Evolutionary conservation across 306 rosid genomes (phyloP).

Genomic region (Vicia sativa): DNA sequence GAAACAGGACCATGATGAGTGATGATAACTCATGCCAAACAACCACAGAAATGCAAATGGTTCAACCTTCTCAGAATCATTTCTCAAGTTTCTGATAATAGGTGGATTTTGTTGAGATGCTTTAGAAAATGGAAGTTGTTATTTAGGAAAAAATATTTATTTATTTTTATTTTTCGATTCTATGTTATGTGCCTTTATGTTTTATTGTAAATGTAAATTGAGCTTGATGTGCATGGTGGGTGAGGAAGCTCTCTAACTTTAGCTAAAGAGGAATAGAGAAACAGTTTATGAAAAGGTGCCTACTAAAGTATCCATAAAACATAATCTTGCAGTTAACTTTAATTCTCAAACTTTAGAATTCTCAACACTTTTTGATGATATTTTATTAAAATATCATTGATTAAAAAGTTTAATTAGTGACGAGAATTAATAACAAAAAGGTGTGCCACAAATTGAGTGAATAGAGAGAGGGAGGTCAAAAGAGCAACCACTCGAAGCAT

Average conservation of each 20-base stretch:
- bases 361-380: too few relatives aligned
- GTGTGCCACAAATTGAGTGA: too few relatives aligned
- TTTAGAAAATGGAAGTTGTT: slow-evolving; percentile 40
- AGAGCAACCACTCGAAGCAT: too few relatives aligned
- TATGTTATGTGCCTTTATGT: slow-evolving; percentile 25
- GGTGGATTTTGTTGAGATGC: slow-evolving; percentile 34
- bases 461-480: too few relatives aligned
- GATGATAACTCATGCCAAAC: slow-evolving; percentile 88
- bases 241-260: slow-evolving; percentile 44
- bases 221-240: slow-evolving; percentile 46
- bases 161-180: slow-evolving; percentile 35
- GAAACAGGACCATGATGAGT: slow-evolving; percentile 59
- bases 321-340: too few relatives aligned
- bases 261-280: slow-evolving; percentile 31
- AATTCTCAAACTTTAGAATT: too few relatives aligned
- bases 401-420: too few relatives aligned
- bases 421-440: too few relatives aligned
- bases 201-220: slow-evolving; percentile 52
- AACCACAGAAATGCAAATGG: slow-evolving; percentile 71
- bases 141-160: slow-evolving; percentile 35
- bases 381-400: too few relatives aligned
- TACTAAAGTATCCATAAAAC: slow-evolving; percentile 9
- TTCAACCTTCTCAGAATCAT: slow-evolving; percentile 66
- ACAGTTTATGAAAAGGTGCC: slow-evolving; percentile 24
- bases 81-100: slow-evolving; percentile 60